phyloP scores from a whole-genome alignment of 768 basidiomycete genomes.

The Kwoniella mangroviensis region DNA sequence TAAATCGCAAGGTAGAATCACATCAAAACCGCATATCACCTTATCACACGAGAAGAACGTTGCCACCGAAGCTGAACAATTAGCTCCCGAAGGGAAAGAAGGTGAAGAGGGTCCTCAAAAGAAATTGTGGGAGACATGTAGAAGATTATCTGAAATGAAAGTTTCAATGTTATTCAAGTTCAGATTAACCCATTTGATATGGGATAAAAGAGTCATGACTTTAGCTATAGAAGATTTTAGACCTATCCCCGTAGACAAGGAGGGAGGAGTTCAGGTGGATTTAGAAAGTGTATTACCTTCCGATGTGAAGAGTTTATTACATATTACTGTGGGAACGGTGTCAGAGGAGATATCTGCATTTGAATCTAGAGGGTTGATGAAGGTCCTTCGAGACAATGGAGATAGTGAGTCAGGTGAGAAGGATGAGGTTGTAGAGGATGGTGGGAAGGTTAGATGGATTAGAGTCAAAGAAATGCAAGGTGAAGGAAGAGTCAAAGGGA shows the following conservation, averaged over 20 bases:
- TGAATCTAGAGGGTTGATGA: slow-evolving; percentile 65
- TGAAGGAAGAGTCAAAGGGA: slow-evolving; percentile 54
- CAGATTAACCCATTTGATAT: slow-evolving; percentile 67
- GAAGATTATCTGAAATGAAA: slow-evolving; percentile 57
- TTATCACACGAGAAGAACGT: slow-evolving; percentile 72
- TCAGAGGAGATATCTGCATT: slow-evolving; percentile 64
- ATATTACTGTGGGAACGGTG: slow-evolving; percentile 84
- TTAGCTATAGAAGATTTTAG: slow-evolving; percentile 69
- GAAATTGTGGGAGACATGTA: slow-evolving; percentile 66
- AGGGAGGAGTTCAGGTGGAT: slow-evolving; percentile 41
- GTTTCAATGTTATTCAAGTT: slow-evolving; percentile 67
- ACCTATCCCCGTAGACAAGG: slow-evolving; percentile 21
- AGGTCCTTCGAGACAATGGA: slow-evolving; percentile 22
- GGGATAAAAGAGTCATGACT: slow-evolving; percentile 81
- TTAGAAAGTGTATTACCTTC: slow-evolving; percentile 61
- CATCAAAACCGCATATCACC: slow-evolving; percentile 78
- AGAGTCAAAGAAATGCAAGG: slow-evolving; percentile 33
- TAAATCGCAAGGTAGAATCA: slow-evolving; percentile 62
- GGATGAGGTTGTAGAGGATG: slow-evolving; percentile 36
- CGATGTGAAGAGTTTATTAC: slow-evolving; percentile 65
- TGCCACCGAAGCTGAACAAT: slow-evolving; percentile 40
- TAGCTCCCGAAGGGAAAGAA: slow-evolving; percentile 8
- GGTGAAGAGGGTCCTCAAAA: slow-evolving; percentile 29
- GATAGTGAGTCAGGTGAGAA: slow-evolving; percentile 46
- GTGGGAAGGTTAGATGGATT: slow-evolving; percentile 39